Percentiles rank a stretch among this genome's conserved stretches.
Conservation (phyloP, 1,284 basidiomycete genomes). For the Hemileia vastatrix region DNA sequence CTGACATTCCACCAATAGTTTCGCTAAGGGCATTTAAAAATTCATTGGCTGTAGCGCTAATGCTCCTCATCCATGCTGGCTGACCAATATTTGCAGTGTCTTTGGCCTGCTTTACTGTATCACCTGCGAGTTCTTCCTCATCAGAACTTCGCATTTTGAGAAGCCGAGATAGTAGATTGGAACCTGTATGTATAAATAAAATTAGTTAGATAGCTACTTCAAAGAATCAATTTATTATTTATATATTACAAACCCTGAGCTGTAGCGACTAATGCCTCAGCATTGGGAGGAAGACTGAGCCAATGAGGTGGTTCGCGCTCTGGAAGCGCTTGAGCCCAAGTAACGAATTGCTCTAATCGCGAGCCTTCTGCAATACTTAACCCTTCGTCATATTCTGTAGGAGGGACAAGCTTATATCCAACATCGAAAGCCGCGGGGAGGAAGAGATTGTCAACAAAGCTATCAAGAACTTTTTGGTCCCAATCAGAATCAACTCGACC, state of each 20-base stretch:
- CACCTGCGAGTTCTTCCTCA: constrained; percentile 69
- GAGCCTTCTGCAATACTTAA: constrained; percentile 77
- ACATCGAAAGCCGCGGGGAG: constrained; percentile 77
- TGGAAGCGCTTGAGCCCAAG: constrained; percentile 74
- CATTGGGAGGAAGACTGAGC: constrained; percentile 79
- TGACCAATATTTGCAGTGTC: constrained; percentile 55
- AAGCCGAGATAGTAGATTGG: constrained; percentile 68
- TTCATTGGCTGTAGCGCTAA: constrained; percentile 67
- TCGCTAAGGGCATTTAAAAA: constrained; percentile 56
- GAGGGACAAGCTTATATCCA: constrained; percentile 75
- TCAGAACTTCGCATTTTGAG: constrained; percentile 82
- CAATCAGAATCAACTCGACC: constrained; percentile 82
- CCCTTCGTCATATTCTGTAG: constrained; percentile 48
- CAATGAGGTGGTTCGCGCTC: constrained; percentile 76
- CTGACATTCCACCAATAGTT: constrained; percentile 23
- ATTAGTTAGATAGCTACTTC: no score
- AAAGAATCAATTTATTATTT: no score
- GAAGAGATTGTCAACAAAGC: constrained; percentile 82
- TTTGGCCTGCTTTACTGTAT: constrained; percentile 50
- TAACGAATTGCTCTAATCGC: constrained; percentile 74
- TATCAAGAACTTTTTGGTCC: constrained; percentile 78
- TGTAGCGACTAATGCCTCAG: constrained; percentile 78
- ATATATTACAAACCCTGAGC: constrained; percentile 61
- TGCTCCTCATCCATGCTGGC: constrained; percentile 82
- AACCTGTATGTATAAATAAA: constrained; percentile 52